These are phyloP conservation scores for Schizochytrium sp. DNA, from an alignment of 108 stramenopile species.

Conservation along the genomic window DNA sequence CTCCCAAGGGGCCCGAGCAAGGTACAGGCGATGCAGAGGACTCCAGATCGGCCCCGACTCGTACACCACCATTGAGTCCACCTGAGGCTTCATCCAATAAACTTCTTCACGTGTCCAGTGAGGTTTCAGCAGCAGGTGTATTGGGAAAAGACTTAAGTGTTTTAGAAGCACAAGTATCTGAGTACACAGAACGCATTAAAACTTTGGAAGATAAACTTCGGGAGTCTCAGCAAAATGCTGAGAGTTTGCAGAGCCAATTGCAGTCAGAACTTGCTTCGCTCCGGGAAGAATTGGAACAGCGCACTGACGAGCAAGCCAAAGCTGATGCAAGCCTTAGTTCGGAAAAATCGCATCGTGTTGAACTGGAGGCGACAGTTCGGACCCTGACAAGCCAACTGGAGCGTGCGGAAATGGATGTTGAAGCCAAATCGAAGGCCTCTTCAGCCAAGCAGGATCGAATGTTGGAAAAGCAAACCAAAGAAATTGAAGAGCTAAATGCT, in stretches of 20 bases:
- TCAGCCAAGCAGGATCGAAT: constrained; percentile 43
- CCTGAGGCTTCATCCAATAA: not conserved
- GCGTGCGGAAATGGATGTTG: constrained; percentile 39
- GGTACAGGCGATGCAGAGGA: not conserved
- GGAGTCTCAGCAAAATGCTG: not conserved
- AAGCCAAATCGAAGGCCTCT: constrained; percentile 39
- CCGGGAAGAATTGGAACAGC: not conserved
- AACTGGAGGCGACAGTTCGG: constrained; percentile 10
- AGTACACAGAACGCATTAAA: not conserved
- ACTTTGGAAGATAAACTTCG: not conserved
- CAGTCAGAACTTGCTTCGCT: constrained; percentile 4
- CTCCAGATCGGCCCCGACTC: not conserved
- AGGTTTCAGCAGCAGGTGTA: too few species aligned
- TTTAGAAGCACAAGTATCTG: not conserved
- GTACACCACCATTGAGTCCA: not conserved
- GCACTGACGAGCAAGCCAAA: constrained; percentile 7
- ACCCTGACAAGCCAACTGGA: constrained; percentile 29
- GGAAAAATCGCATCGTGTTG: not conserved
- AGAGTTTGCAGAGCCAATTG: not conserved
- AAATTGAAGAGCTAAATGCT: constrained; percentile 49
- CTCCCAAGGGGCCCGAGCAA: not conserved
- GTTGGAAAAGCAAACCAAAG: constrained; percentile 52
- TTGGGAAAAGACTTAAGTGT: too few species aligned
- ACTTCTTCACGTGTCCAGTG: not conserved
- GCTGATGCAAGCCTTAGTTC: not conserved